Base-by-base conservation (phyloP, 2,329 filamentous ascomycete genomes). In the Diaporthe sp. region DNA sequence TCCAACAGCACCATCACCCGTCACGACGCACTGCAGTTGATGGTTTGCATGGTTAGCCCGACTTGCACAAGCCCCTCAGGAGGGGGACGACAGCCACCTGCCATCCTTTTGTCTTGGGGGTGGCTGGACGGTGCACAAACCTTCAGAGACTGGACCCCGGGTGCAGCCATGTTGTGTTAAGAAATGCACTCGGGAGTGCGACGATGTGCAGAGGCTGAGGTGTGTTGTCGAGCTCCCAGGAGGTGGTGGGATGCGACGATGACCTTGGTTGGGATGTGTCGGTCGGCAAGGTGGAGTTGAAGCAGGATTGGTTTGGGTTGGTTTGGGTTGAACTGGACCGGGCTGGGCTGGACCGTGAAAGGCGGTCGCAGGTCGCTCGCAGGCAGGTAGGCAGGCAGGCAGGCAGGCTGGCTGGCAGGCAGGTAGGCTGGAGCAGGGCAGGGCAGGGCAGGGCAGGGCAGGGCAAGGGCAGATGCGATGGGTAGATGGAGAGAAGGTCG, bases 1-100 rank as follows among this genome's bases (percentile, higher is more conserved):
- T 86, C 97, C 97, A 81, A 99, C 97, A 83, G 97, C 97, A 94
- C 97, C 97, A 85, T 99, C 97, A 87, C 97, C 97, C 77, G 97
- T 98, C 83, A 99, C 97, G 83, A 99, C 97, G 85, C 97, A 99
- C 95, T 98, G 80, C 75, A 81, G 35, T 70, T 61, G 42, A 69
- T 53, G 59, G 56, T 71, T 63, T 59, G 58, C 58, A 83, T 79
- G 78, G 81, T 86, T 83, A 84, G 82, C 80, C 79, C 80, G 63
- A 68, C 76, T 70, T 72, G 66, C 63, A 66, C 63, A 66, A 66
- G 63, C 63, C 44, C 63, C 44, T 51, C 63, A 66, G 63, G 63
- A 51, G 47, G 63, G 63, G 44, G 44, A 51, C 30, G 47, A 51
- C 63, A 39, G 63, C 63, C 13, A 51, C 59, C 59, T 47, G 59